phyloP scores from a whole-genome alignment of 1,139 yeast genomes.

The Magnusiomyces clavatus region DNA sequence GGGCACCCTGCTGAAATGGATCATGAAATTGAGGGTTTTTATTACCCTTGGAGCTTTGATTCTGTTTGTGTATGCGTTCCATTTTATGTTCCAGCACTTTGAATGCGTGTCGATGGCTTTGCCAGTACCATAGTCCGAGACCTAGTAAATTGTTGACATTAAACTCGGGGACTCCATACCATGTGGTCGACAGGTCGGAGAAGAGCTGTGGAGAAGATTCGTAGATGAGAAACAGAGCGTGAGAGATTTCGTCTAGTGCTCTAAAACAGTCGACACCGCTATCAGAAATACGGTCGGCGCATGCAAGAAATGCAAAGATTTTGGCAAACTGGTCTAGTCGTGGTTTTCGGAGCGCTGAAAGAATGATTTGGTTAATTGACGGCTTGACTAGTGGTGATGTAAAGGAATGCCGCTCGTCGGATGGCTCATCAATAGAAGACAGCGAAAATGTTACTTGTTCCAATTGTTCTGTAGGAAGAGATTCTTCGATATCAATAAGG shows the following conservation, averaged over 20 bases:
- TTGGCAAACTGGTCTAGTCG: conserved; percentile 27
- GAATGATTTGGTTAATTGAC: conserved; percentile 22
- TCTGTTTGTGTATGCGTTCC: conserved; percentile 1
- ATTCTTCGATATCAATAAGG: conserved; percentile 22
- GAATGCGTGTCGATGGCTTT: conserved; percentile 9
- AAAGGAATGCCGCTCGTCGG: conserved; percentile 22
- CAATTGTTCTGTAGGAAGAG: conserved; percentile 14
- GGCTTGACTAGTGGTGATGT: conserved; percentile 23
- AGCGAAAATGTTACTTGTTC: conserved; percentile 23
- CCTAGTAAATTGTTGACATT: conserved; percentile 29
- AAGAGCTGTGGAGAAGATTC: conserved; percentile 8
- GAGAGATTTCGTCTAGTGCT: conserved; percentile 28
- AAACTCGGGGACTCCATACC: conserved; percentile 28
- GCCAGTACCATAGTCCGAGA: conserved; percentile 29
- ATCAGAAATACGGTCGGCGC: conserved; percentile 28
- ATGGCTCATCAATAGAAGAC: conserved; percentile 25
- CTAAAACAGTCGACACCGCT: conserved; percentile 29
- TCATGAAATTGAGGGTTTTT: conserved; percentile 2
- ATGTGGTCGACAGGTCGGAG: conserved; percentile 6
- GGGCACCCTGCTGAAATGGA: not conserved
- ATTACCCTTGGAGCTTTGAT: not conserved
- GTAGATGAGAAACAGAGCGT: conserved; percentile 23
- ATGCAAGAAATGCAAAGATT: conserved; percentile 27
- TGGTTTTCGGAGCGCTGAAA: conserved; percentile 24
- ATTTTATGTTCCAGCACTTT: not conserved